Evolutionary conservation across 1,139 yeast species (phyloP), one percentile per base, ranked within the genome.

Genomic region (Blastobotrys petasosporus): DNA sequence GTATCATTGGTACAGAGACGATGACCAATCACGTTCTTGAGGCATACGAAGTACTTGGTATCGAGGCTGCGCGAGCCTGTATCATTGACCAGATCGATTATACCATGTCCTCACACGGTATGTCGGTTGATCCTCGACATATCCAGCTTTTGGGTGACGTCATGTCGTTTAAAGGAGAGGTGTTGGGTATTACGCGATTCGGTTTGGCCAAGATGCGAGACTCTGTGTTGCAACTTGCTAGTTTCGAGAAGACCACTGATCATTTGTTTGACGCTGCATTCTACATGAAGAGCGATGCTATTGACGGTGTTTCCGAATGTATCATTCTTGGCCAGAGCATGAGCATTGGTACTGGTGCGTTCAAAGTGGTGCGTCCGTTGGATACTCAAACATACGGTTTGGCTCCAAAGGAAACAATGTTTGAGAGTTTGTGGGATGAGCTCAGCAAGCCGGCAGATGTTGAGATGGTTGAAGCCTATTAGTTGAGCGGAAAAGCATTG

Each of bases 101-200:
- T 62, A 94, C 98, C 47, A 94, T 94, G 99, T 82, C 95, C 66
- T 87, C 88, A 67, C 98, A 94, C 74, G 98, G 98, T 68, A 94
- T 94, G 98, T 86, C 95, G 65, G 97, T 94, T 48, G 99, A 94
- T 73, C 98, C 98, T 53, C 95, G 99, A 74, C 99, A 94, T 69
- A 88, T 94, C 64, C 98, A 92, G 70, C 72, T 94, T 44, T 71
- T 94, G 53, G 98, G 98, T 53, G 99, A 94, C 65, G 98, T 94
- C 48, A 94, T 94, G 99, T 87, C 97, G 0, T 94, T 87, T 66
- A 94, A 92, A 70, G 99, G 99, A 50, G 98, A 94, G 64, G 95
- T 94, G 6, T 75, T 94, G 58, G 98, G 99, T 67, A 94, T 94
- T 62, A 94, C 99, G 2, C 78, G 99, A 68, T 94, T 94, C 61